Evolutionary conservation across 352 stramenopile genomes (phyloP).

Genomic region (Globisporangium barbulae): DNA sequence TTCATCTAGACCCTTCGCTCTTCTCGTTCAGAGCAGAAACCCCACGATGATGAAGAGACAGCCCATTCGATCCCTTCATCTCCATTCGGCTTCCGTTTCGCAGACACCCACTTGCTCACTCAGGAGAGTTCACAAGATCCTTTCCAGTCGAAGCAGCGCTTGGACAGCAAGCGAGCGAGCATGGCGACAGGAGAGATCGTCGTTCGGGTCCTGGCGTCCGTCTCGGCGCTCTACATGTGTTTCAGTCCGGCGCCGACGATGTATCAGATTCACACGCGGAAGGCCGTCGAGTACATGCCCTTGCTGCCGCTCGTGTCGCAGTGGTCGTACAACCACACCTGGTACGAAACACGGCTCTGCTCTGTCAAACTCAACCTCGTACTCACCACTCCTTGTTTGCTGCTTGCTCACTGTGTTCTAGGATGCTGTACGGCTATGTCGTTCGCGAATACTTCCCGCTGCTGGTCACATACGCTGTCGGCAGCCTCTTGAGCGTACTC

Average conservation of each 20-base stretch:
- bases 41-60: neutral
- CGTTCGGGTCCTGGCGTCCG: slow-evolving; percentile 35
- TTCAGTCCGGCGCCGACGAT: slow-evolving; percentile 35
- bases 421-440: slow-evolving; percentile 42
- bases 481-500: slow-evolving; percentile 29
- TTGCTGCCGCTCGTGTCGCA: slow-evolving; percentile 35
- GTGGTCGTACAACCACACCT: slow-evolving; percentile 47
- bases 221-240: slow-evolving; percentile 42
- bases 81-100: neutral
- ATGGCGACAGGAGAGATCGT: slow-evolving; percentile 19
- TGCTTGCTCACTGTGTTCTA: slow-evolving; percentile 7
- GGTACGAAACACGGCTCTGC: slow-evolving; percentile 18
- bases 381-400: neutral
- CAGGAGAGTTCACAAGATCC: neutral
- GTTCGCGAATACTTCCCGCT: slow-evolving; percentile 48
- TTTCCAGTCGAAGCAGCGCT: neutral
- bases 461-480: slow-evolving; percentile 34
- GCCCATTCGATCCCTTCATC: neutral
- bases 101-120: neutral
- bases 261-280: slow-evolving; percentile 25
- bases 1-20: neutral
- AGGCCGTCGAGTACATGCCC: slow-evolving; percentile 26
- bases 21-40: neutral
- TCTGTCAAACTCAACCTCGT: neutral
- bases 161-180: neutral